phyloP scores from a whole-genome alignment of 306 rosid species.

The Fagus sylvatica region DNA sequence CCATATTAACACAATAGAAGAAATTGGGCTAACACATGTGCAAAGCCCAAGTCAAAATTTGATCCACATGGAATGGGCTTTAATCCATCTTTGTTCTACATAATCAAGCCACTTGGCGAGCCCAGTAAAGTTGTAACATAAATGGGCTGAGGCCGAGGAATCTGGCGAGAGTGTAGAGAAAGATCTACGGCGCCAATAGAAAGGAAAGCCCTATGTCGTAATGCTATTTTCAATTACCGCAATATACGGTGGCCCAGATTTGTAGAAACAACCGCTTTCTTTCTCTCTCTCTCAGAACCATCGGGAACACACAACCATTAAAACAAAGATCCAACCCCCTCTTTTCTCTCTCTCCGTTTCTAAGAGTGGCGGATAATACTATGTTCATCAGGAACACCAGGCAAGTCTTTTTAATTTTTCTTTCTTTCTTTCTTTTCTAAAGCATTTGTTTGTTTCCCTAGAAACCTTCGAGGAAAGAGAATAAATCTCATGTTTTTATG shows the following conservation, averaged over 20 bases:
- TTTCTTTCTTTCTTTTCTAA: not conserved
- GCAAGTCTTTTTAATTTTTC: slow-evolving; percentile 28
- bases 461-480: not conserved
- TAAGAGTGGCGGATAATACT: slow-evolving; percentile 22
- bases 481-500: not conserved
- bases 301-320: slow-evolving; percentile 33
- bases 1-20: too few relatives aligned
- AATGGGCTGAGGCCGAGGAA: too few relatives aligned
- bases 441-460: slow-evolving; percentile 16
- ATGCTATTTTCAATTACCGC: not conserved
- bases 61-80: too few relatives aligned
- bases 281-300: slow-evolving; percentile 37
- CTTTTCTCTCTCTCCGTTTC: not conserved
- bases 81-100: too few relatives aligned
- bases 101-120: too few relatives aligned
- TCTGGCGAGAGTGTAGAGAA: too few relatives aligned
- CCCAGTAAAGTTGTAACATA: too few relatives aligned
- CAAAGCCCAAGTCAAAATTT: too few relatives aligned
- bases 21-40: too few relatives aligned
- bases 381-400: slow-evolving; percentile 28
- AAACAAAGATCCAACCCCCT: slow-evolving; percentile 42
- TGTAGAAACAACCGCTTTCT: slow-evolving; percentile 55
- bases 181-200: too few relatives aligned
- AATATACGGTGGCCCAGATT: slow-evolving; percentile 67
- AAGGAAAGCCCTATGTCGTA: not conserved